Conservation (phyloP, 2,329 filamentous ascomycete genomes). For the Colletotrichum noveboracense region DNA sequence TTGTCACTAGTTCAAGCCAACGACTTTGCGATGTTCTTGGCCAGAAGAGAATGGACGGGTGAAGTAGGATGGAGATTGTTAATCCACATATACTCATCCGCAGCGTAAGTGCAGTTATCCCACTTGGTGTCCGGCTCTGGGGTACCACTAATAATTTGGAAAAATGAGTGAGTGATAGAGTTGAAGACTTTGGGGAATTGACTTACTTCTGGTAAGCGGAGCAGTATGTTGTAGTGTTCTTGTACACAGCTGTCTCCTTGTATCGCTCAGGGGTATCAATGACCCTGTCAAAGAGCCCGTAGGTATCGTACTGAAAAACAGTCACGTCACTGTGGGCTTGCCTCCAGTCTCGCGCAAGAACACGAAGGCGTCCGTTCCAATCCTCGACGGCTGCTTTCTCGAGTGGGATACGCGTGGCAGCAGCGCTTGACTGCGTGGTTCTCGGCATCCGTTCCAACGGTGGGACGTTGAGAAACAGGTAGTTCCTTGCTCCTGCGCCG, state of each 20-base stretch:
- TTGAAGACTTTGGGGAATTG: not conserved
- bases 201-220: not conserved
- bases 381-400: not conserved
- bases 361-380: not conserved
- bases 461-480: slow-evolving; percentile 57
- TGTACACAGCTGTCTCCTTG: not conserved
- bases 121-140: not conserved
- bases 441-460: slow-evolving; percentile 39
- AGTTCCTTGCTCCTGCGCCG: slow-evolving; percentile 54
- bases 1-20: not conserved
- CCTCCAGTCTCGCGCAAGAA: not conserved
- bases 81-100: not conserved
- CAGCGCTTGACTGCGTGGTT: not conserved
- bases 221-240: not conserved
- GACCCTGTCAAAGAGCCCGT: not conserved
- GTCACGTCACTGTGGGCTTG: not conserved
- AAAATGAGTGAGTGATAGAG: not conserved
- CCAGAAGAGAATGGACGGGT: not conserved
- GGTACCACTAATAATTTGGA: not conserved
- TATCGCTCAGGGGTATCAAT: not conserved
- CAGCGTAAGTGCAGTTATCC: not conserved
- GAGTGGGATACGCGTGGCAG: not conserved
- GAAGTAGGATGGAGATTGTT: not conserved
- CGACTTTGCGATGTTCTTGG: not conserved
- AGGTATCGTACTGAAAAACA: not conserved